Evolutionary conservation across 1,284 basidiomycete genomes (phyloP), one percentile per base, ranked within the genome.

Genomic region (Tilletia caries): DNA sequence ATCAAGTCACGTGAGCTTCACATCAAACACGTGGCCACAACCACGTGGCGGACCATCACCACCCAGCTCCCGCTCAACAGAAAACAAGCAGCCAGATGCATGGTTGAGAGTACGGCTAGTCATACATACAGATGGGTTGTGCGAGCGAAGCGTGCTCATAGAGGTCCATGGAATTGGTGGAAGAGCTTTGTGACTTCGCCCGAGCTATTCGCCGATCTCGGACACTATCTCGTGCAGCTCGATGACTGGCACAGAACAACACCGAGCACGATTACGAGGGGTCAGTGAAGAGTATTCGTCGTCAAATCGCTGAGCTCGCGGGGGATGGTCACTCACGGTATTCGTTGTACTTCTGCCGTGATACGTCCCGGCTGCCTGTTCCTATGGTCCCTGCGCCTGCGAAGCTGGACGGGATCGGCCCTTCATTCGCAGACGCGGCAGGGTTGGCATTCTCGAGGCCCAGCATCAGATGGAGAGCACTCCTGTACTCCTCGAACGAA

Each of bases 261-360:
- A 64, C 43, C 15, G 66, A 70, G 41, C 68, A 66, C 20, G 71
- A 69, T 34, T 37, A 65, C 32, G 64, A 64, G 2, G 67, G 23
- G 20, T 54, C 52, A 37, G 37, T n/a, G 8, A 69, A n/a, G 13
- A 34, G 29, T 15, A 32, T 41, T n/a, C n/a, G n/a, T n/a, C n/a
- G n/a, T n/a, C n/a, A 33, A 46, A 29, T 50, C 3, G 18, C 20
- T 50, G 46, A 65, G 62, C 10, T 32, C 25, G 52, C 8, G 20
- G 13, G 41, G 23, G 33, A 46, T 1, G 48, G 25, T 2, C 29
- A 67, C 67, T 68, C 60, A 64, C 62, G 69, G 37, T 77, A 78
- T 43, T 80, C 79, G 70, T 79, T 78, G 68, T 77, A 71, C 65
- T 79, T 77, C 29, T 78, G 73, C 12, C 79, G 43, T 12, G 76